Percentiles rank a stretch among this genome's conserved stretches.
Conservation (phyloP, 495 filamentous ascomycete genomes). For the Xylaria curta region DNA sequence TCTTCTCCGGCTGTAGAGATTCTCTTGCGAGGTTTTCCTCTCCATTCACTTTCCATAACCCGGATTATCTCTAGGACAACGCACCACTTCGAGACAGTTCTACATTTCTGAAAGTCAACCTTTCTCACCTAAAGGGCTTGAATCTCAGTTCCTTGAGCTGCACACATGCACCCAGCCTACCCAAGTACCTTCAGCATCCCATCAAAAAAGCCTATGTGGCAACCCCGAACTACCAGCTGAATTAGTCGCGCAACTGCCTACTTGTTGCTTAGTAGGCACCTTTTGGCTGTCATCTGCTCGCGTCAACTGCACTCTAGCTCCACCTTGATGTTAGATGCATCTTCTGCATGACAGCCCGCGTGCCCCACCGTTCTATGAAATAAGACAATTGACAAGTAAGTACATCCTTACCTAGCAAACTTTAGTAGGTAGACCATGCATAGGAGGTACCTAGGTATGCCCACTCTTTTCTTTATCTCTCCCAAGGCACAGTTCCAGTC, state of each 20-base stretch:
- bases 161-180: neutral
- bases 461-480: neutral
- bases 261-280: too few species aligned
- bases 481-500: neutral
- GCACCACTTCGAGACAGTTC: neutral
- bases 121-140: neutral
- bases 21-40: neutral
- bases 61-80: neutral
- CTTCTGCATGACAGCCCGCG: neutral
- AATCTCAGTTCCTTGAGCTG: neutral
- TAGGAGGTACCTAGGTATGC: neutral
- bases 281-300: slow-evolving; percentile 7
- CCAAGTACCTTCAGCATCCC: neutral
- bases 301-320: neutral
- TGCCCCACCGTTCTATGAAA: neutral
- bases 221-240: neutral
- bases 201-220: neutral
- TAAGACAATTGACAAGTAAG: neutral
- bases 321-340: neutral
- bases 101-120: neutral
- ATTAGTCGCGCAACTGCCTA: neutral
- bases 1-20: neutral
- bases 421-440: neutral
- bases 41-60: neutral
- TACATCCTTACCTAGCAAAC: neutral